Conservation (phyloP, 2,329 filamentous ascomycete genomes). For the Leptoxyphium fumago region DNA sequence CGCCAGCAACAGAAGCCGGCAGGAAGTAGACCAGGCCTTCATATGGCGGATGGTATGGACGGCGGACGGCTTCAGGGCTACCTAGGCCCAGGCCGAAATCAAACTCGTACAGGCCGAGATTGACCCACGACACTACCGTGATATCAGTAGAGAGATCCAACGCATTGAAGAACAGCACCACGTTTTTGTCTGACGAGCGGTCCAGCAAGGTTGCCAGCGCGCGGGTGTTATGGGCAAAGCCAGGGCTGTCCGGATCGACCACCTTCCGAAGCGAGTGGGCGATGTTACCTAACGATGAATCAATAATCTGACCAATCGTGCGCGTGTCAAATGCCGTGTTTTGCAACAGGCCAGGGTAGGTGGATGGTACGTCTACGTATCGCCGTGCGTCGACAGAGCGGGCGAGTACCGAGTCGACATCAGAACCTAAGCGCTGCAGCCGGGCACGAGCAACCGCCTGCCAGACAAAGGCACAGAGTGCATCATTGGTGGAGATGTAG, state of each 20-base stretch:
- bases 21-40: constrained; percentile 38
- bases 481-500: constrained; percentile 41
- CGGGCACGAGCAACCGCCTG: constrained; percentile 26
- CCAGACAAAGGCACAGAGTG: constrained; percentile 37
- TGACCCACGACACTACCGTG: constrained; percentile 41
- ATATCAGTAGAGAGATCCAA: constrained; percentile 29
- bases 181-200: constrained; percentile 21
- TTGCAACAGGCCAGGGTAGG: constrained; percentile 35
- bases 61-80: constrained; percentile 32
- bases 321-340: constrained; percentile 30
- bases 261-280: constrained; percentile 25
- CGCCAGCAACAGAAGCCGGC: constrained; percentile 28
- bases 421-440: constrained; percentile 17
- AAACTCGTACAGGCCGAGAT: constrained; percentile 28
- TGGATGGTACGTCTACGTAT: constrained; percentile 26
- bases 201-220: constrained; percentile 28
- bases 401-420: constrained; percentile 21
- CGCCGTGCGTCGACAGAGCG: constrained; percentile 37
- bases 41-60: constrained; percentile 31
- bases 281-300: constrained; percentile 20
- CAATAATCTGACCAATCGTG: constrained; percentile 15
- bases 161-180: constrained; percentile 20
- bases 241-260: constrained; percentile 23
- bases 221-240: constrained; percentile 23
- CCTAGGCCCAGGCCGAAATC: constrained; percentile 37